Base-by-base conservation (phyloP, 495 filamentous ascomycete genomes). In the Penicillium salamii region DNA sequence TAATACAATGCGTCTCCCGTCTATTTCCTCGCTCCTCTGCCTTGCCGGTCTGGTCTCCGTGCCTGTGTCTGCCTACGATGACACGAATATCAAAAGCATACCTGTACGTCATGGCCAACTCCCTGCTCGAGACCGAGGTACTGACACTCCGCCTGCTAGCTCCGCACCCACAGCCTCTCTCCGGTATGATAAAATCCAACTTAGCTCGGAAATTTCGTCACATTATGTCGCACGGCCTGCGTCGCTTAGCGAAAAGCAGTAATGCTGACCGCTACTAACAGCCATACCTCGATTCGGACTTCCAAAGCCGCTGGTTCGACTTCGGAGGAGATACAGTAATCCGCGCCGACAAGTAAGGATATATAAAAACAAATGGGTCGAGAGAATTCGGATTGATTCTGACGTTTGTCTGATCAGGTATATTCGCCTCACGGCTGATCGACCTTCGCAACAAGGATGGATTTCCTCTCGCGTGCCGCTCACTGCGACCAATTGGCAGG, bases 291-390 rank as follows among this genome's bases (percentile, higher is more conserved):
- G 93, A 97, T 71, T 90, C 90, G 49, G 95, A 99, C 69, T 91
- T 97, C 84, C 89, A 96, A 78, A 96, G 88, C 75, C 87, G 95
- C 71, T 99, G 93, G 90, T 99, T 89, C 69, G 95, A 99, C 75
- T 99, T 95, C 81, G 95, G 95, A 62, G 93, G 91, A 60, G 89
- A 96, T 67, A 95, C 93, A 5, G 82, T 99, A 55, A 78, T 97
- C 62, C 86, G 95, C 39, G 88, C 91, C 54, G 95, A 99, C 68
- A 83, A 90, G 86, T 97, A 83, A 51, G 53, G 7, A 34, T 37
- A n/a, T 33, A n/a, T 13, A 5, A 37, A 9, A 19, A 5, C n/a
- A 23, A 13, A 11, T 3, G 8, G 21, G 15, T n/a, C 6, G 11
- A 1, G 31, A 18, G 41, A 9, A 23, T 2, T 11, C 4, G 9